These are phyloP conservation scores for Raphanus hybrid DNA, from an alignment of 441 rosid species.

Conservation along the genomic window DNA sequence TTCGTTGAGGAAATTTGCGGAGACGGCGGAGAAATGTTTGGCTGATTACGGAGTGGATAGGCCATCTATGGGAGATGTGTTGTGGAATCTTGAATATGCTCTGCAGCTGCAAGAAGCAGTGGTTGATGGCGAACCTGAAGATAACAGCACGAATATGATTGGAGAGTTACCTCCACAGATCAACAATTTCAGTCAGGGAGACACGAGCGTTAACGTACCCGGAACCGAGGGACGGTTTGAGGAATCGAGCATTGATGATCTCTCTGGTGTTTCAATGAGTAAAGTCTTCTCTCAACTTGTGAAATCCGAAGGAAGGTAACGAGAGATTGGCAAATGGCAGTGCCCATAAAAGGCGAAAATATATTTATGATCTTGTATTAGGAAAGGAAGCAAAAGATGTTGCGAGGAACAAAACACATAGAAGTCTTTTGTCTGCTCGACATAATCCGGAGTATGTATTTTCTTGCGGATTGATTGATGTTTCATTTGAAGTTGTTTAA, in stretches of 20 bases:
- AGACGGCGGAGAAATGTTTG: constrained; percentile 80
- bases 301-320: constrained; percentile 85
- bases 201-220: constrained; percentile 44
- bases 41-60: constrained; percentile 74
- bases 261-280: constrained; percentile 86
- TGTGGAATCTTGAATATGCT: constrained; percentile 83
- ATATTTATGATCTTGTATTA: neutral
- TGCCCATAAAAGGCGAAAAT: neutral
- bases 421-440: constrained; percentile 24
- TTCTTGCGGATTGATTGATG: neutral
- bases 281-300: constrained; percentile 90
- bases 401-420: constrained; percentile 9
- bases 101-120: constrained; percentile 75
- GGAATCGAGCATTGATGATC: constrained; percentile 56
- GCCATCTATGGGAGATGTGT: constrained; percentile 79
- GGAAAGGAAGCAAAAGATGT: constrained; percentile 18
- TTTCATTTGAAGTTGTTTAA: constrained; percentile 23
- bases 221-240: constrained; percentile 49
- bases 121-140: constrained; percentile 63
- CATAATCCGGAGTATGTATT: constrained; percentile 21
- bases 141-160: constrained; percentile 73
- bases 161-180: constrained; percentile 80
- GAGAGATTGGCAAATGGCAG: neutral
- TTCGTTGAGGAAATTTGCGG: constrained; percentile 68
- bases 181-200: constrained; percentile 62